Base-by-base conservation (phyloP, 2,329 filamentous ascomycete genomes). In the Colletotrichum tofieldiae region DNA sequence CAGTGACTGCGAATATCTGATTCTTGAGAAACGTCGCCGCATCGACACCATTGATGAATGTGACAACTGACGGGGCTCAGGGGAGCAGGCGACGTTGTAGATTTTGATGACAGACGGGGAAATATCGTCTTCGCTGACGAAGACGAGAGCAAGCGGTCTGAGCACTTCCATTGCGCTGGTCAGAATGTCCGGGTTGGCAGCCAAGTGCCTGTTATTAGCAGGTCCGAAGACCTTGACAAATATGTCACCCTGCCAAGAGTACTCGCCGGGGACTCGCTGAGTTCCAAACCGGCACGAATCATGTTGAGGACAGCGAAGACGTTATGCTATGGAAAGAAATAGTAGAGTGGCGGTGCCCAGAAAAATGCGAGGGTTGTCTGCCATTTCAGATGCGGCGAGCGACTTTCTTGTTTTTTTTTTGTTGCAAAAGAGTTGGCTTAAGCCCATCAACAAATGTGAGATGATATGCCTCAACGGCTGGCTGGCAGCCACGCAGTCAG, bases 261-360 rank as follows among this genome's bases (percentile, higher is more conserved):
- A 82, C 76, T 85, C 83, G 73, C 77, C 81, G 12, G 75, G 58
- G 67, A 85, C 65, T 78, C 76, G 72, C 80, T 78, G 0, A 77
- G 78, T 45, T 70, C 68, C 18, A 84, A 74, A n/a, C 79, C 77
- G 20, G 71, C 73, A 62, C 77, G 78, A 41, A 85, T 73, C 43
- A 78, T 67, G 45, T 76, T 79, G 9, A 85, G 77, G 6, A 77
- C 80, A 6, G 71, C 80, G 71, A 79, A 83, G 58, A 85, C 77
- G 73, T 85, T 82, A 54, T 82, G 80, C 39, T 79, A 58, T 0
- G 86, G 84, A 67, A 87, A 84, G 62, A 81, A 80, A 77, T 90
- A 91, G 14, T 81, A 81, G 16, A 81, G 68, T 0, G 89, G 89
- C 1, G 89, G 89, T 60, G 86, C 79, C 72, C 86, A 86, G 41